Base-by-base conservation (phyloP, 1,139 yeast species). In the Suhomyces panamericanus region DNA sequence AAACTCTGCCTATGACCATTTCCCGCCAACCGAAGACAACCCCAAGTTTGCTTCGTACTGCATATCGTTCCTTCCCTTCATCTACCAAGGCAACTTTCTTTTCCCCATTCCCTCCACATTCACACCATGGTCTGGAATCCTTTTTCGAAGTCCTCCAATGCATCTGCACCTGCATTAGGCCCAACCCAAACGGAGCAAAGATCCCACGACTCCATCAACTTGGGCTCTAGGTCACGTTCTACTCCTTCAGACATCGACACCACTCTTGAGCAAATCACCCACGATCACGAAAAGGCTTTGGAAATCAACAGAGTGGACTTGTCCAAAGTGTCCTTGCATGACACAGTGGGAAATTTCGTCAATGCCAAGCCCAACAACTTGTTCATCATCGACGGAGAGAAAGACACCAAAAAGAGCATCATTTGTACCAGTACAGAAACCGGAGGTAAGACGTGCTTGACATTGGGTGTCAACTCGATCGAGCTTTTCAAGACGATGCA, bases 381-480 rank as follows among this genome's bases (percentile, higher is more conserved):
- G 57, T 74, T 68, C 50, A 61, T 72, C 12, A 71, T 74, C 44
- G 79, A 74, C 52, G 78, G 78, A 9, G 78, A 73, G 53, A 69
- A 64, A 51, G 66, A 69, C 38, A 52, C 62, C 4, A 55, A 63
- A 28, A 63, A 70, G 45, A 70, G 77, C 54, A 70, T 74, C 39
- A 73, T 75, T 37, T 75, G 80, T 53, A 73, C 79, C 39, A 62
- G 53, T 44, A 61, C 54, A 44, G 65, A 67, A 47, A 54, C 55
- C 37, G 76, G 76, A n/a, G 77, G 77, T 32, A 73, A 74, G 53
- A 70, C 78, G 5, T 75, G 80, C 49, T 62, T 75, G 48, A 72
- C 71, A 50, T 62, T 75, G 49, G 62, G 60, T 22, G 65, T 64
- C 39, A 66, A 69, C 48, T 66, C 70, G 35, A 60, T 73, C 35